phyloP scores from a whole-genome alignment of 192 early-diverging fungal genomes.

The Obelidium mucronatum region DNA sequence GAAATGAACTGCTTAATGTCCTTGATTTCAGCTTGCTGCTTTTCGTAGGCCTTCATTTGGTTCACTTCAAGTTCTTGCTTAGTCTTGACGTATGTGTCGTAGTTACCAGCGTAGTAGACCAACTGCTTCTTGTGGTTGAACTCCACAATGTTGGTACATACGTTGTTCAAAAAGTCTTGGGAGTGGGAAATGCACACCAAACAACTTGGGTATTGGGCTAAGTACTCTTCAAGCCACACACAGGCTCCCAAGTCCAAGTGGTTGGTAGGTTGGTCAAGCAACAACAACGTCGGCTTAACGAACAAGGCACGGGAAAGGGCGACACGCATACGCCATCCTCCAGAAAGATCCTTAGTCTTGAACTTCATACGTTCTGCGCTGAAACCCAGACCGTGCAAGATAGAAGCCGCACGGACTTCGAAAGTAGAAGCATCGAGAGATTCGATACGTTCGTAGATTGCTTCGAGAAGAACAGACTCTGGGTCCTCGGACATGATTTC shows the following conservation, averaged over 20 bases:
- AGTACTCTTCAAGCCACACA: constrained; percentile 85
- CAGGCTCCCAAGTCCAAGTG: constrained; percentile 93
- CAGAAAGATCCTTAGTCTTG: constrained; percentile 96
- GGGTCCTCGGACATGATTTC: constrained; percentile 83
- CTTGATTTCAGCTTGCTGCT: constrained; percentile 98
- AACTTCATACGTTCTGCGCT: constrained; percentile 84
- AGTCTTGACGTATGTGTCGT: constrained; percentile 94
- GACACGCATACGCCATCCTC: constrained; percentile 99
- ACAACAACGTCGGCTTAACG: constrained; percentile 80
- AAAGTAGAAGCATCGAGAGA: constrained; percentile 92
- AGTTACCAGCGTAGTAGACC: constrained; percentile 97
- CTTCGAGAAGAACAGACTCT: constrained; percentile 89
- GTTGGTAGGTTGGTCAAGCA: constrained; percentile 75
- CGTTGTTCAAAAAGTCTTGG: constrained; percentile 93
- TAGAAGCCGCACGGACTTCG: constrained; percentile 87
- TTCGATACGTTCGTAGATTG: constrained; percentile 97
- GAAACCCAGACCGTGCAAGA: constrained; percentile 96
- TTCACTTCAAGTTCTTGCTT: constrained; percentile 95
- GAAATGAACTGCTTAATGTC: constrained; percentile 99
- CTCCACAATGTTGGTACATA: constrained; percentile 97
- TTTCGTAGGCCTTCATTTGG: constrained; percentile 99
- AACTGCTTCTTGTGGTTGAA: constrained; percentile 90
- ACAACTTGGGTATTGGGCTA: constrained; percentile 82
- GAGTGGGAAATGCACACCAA: constrained; percentile 92
- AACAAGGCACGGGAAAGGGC: constrained; percentile 96